Evolutionary conservation across 108 stramenopile species (phyloP), one percentile per base, ranked within the genome.

Genomic region (Conticribra guillardii): DNA sequence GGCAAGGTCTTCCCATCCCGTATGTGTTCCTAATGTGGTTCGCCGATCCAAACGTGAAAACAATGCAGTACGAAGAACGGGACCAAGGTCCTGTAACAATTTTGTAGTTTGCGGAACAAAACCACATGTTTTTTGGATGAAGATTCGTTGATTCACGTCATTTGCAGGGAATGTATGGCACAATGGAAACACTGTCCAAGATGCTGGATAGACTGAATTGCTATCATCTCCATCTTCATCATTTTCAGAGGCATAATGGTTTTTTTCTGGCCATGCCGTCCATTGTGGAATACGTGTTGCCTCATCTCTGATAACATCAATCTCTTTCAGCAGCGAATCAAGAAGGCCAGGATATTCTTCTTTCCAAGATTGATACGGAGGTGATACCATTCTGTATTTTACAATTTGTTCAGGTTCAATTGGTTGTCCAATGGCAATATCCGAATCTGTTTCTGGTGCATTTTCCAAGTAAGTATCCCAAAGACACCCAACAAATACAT

Each of bases 1-100:
- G 4, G 98, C 98, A 44, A 99, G 82, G 74, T 97, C 97, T 24
- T 83, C 81, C 98, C 98, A 99, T 22, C 98, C 98, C 3, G 90
- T 90, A 73, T 99, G 98, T 4, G 91, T 83, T 33, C 96, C 90
- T 28, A 99, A 75, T 8, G 84, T 76, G n/a, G 96, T 94, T 19
- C 89, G 61, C 8, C 91, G 87, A 23, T 90, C 87, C 32, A 99
- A 81, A 48, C 95, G 84, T 24, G 90, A 92, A 77, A 97, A 97
- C 5, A 99, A 81, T 4, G 97, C 98, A 2, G 98, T 99, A 19
- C 97, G 86, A 16, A 97, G 64, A 15, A 54, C 47, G 22, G 88
- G 82, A 28, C 83, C 87, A 29, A 79, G 32, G 24, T 51, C 48
- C 54, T 81, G 58, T 22, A 93, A 62, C 52, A 90, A 54, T n/a